Percentiles rank a stretch among this genome's conserved stretches.
Conservation (phyloP, 768 basidiomycete species). For the Basidioascus undulatus region DNA sequence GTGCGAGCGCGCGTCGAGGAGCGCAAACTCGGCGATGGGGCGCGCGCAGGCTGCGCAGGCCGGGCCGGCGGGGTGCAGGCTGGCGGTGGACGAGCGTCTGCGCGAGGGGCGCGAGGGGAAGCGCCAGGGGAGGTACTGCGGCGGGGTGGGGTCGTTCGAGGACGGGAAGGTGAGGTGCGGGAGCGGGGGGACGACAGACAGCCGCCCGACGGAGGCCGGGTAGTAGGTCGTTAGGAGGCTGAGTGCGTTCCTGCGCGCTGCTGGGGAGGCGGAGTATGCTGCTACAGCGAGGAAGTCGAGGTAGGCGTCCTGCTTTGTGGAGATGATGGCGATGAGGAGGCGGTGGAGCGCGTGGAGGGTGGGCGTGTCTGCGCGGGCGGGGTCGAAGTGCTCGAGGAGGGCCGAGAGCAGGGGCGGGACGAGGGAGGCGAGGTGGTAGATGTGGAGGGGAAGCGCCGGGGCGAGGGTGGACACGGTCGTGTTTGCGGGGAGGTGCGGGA, state of each 20-base stretch:
- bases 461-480: conserved; percentile 27
- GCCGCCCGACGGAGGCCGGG: conserved; percentile 46
- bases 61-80: conserved; percentile 15
- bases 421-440: conserved; percentile 39
- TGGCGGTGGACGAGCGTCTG: conserved; percentile 2
- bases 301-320: conserved; percentile 39
- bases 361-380: conserved; percentile 16
- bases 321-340: conserved; percentile 30
- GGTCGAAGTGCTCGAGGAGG: conserved; percentile 33
- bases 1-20: conserved; percentile 43
- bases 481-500: conserved; percentile 4
- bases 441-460: conserved; percentile 28
- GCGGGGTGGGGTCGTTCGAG: conserved; percentile 27
- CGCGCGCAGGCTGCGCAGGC: conserved; percentile 34
- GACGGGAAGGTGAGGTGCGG: conserved; percentile 19
- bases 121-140: conserved; percentile 44
- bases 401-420: conserved; percentile 37
- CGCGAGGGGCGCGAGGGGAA: conserved; percentile 20
- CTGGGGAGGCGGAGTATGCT: conserved; percentile 38
- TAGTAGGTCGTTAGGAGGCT: conserved; percentile 35
- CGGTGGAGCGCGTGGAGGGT: conserved; percentile 28
- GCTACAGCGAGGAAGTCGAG: conserved; percentile 46
- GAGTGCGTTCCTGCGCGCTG: conserved; percentile 32
- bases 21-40: conserved; percentile 37
- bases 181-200: conserved; percentile 31